These are phyloP conservation scores for Ormosia emarginata DNA, from an alignment of 306 rosid genomes.

Conservation along the genomic window DNA sequence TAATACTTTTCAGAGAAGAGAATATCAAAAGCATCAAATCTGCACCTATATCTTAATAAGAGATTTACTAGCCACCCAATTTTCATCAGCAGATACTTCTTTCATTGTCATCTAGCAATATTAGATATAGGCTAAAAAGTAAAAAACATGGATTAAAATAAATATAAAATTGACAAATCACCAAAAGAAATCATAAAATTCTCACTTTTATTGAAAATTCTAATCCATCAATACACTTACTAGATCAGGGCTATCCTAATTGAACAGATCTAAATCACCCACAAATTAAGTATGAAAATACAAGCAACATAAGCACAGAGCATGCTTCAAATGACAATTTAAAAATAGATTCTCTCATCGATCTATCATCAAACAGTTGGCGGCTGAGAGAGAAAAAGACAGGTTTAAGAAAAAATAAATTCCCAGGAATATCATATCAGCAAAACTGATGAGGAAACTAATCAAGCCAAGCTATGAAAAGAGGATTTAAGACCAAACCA, in stretches of 20 bases:
- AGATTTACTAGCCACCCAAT: slow-evolving; percentile 14
- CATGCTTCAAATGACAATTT: not conserved
- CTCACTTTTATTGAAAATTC: not conserved
- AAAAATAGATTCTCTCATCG: not conserved
- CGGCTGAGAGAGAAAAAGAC: not conserved
- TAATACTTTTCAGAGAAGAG: not conserved
- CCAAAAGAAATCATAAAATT: not conserved
- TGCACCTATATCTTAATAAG: not conserved
- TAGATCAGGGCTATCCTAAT: slow-evolving; percentile 1
- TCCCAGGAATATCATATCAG: not conserved
- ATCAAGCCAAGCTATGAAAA: not conserved
- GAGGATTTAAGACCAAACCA: slow-evolving; percentile 10
- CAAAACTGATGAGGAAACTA: slow-evolving; percentile 1
- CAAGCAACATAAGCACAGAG: not conserved
- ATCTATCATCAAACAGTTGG: slow-evolving; percentile 16
- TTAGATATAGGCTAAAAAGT: not conserved
- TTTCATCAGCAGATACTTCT: not conserved
- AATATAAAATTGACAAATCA: not conserved
- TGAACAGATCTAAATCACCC: slow-evolving; percentile 24
- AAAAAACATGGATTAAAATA: not conserved
- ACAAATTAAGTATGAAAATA: not conserved
- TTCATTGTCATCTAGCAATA: slow-evolving; percentile 1
- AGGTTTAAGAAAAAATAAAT: not conserved
- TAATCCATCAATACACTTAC: not conserved
- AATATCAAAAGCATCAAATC: slow-evolving; percentile 16